Percentiles rank a stretch among this genome's conserved stretches.
Conservation (phyloP, 768 basidiomycete genomes). For the Leccinum longicurvipes region DNA sequence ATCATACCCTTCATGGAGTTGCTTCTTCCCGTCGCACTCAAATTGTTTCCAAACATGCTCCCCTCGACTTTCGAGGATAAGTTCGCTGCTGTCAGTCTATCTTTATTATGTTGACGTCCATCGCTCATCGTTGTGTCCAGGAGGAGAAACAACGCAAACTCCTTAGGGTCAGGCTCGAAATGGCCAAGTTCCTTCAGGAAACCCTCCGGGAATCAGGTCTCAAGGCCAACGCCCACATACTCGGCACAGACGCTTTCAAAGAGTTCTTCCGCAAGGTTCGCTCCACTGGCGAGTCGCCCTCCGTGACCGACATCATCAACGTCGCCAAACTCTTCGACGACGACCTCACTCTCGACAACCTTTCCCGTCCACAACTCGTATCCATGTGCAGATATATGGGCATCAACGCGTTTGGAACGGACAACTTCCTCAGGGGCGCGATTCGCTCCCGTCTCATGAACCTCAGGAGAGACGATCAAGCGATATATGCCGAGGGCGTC, state of each 20-base stretch:
- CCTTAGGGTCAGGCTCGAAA: constrained; percentile 90
- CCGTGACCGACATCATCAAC: constrained; percentile 82
- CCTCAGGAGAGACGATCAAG: constrained; percentile 89
- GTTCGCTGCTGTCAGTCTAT: constrained; percentile 71
- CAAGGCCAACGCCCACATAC: constrained; percentile 89
- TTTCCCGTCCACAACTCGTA: constrained; percentile 96
- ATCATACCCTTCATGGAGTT: constrained; percentile 99
- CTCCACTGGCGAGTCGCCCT: constrained; percentile 92
- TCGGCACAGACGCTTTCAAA: constrained; percentile 94
- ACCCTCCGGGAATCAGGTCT: constrained; percentile 92
- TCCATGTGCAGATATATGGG: constrained; percentile 99
- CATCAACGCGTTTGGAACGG: constrained; percentile 96
- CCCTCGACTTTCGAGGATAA: constrained; percentile 99
- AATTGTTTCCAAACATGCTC: constrained; percentile 98
- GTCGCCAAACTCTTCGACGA: constrained; percentile 98
- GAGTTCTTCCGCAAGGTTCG: constrained; percentile 99
- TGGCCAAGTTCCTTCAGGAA: constrained; percentile 99
- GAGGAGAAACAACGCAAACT: constrained; percentile 97
- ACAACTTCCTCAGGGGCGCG: constrained; percentile 93
- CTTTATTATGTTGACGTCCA: background rate
- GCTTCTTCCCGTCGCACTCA: constrained; percentile 91
- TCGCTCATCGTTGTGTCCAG: constrained; percentile 36
- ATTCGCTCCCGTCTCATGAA: constrained; percentile 81
- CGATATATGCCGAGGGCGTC: constrained; percentile 86
- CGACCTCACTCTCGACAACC: constrained; percentile 95